Conservation (phyloP, 805 yeast species). For the Myxozyma neotropica region DNA sequence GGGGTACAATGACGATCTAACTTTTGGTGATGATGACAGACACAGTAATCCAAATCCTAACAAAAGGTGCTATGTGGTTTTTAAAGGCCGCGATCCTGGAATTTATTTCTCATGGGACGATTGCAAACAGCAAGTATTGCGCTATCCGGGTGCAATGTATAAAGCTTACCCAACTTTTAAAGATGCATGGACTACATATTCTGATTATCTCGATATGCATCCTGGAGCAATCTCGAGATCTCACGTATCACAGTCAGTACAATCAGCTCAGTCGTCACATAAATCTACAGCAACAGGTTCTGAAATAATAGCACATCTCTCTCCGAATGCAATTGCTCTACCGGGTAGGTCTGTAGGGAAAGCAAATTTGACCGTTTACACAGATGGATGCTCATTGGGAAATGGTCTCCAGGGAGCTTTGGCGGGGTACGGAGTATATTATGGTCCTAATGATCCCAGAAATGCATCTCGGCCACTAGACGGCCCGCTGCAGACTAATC, state of each 20-base stretch:
- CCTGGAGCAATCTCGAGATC: no score
- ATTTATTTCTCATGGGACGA: conserved; percentile 63
- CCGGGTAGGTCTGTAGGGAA: no score
- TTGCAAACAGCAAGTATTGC: conserved; percentile 47
- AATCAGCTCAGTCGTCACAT: no score
- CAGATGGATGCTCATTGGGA: conserved; percentile 76
- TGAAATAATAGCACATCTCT: no score
- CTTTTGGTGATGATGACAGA: neutral
- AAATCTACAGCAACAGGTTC: no score
- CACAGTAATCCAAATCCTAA: neutral
- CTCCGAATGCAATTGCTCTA: no score
- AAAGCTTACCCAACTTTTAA: conserved; percentile 52
- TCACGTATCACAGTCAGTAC: no score
- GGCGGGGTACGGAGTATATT: conserved; percentile 79
- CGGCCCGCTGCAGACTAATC: conserved; percentile 64
- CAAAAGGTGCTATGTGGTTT: conserved; percentile 54
- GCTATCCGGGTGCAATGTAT: conserved; percentile 47
- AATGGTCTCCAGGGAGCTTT: conserved; percentile 53
- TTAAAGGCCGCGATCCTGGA: conserved; percentile 57
- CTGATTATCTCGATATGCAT: neutral
- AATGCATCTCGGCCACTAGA: conserved; percentile 59
- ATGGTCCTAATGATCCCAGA: conserved; percentile 52
- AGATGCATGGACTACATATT: conserved; percentile 50
- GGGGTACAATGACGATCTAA: neutral
- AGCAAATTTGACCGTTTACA: conserved; percentile 35